These are phyloP conservation scores for Avena insularis DNA, from an alignment of 176 grass and related monocot species.

Conservation along the genomic window DNA sequence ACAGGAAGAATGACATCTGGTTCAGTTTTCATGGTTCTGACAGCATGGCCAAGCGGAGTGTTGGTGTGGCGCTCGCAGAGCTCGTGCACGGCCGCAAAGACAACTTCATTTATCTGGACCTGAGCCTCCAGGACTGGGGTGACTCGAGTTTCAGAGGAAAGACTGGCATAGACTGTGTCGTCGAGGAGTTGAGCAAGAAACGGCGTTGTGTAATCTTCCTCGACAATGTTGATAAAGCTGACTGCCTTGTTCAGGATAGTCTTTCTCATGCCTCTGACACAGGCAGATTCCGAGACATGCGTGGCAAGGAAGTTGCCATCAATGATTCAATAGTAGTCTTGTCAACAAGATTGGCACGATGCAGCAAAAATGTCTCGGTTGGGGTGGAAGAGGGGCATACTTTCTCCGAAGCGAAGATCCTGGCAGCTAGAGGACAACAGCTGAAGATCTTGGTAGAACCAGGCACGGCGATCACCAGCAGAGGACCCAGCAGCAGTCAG, in stretches of 20 bases:
- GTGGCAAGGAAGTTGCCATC: constrained; percentile 56
- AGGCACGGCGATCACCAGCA: background rate
- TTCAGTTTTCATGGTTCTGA: constrained; percentile 83
- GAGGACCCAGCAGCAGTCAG: constrained; percentile 38
- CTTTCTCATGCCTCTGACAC: constrained; percentile 55
- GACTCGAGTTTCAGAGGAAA: constrained; percentile 68
- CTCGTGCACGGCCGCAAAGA: constrained; percentile 62
- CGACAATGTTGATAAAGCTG: constrained; percentile 78
- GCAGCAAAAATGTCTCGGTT: constrained; percentile 33
- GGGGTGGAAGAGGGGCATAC: constrained; percentile 42
- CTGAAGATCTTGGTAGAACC: constrained; percentile 74
- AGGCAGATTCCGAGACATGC: constrained; percentile 65
- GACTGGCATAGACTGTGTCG: constrained; percentile 70
- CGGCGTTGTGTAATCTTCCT: constrained; percentile 70
- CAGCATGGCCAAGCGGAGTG: constrained; percentile 65
- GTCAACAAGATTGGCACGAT: constrained; percentile 49
- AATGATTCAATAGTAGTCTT: constrained; percentile 72
- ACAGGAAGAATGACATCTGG: constrained; percentile 80
- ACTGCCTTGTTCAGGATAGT: constrained; percentile 62
- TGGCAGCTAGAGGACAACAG: constrained; percentile 50
- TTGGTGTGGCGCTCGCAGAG: constrained; percentile 73
- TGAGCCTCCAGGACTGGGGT: constrained; percentile 54
- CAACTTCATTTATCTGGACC: constrained; percentile 74
- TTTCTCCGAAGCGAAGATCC: constrained; percentile 69
- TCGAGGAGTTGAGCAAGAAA: constrained; percentile 73